Percentiles rank a stretch among this genome's conserved stretches.
phyloP scores from a whole-genome alignment of 208 protist species.

The Trypanosoma platydactyli region DNA sequence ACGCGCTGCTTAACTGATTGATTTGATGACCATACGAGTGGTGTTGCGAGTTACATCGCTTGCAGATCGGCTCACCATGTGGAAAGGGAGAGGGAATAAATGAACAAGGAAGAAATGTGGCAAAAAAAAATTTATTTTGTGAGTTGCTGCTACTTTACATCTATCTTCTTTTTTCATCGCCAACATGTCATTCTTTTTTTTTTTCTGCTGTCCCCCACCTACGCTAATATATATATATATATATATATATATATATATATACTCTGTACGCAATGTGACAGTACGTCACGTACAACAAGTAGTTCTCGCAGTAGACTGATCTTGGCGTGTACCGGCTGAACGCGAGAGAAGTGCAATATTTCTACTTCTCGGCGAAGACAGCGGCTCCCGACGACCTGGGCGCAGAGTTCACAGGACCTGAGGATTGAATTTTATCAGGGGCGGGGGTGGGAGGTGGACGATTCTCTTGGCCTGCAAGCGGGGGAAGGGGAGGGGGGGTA shows the following conservation, averaged over 20 bases:
- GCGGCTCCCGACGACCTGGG: neutral
- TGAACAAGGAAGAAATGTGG: neutral
- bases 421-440: neutral
- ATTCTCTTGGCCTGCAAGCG: neutral
- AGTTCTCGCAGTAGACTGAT: constrained; percentile 23
- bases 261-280: neutral
- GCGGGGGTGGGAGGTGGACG: neutral
- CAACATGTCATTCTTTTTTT: constrained; percentile 3
- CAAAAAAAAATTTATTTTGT: neutral
- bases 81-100: no score
- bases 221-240: neutral
- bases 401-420: neutral
- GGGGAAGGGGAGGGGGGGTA: neutral
- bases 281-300: constrained; percentile 26
- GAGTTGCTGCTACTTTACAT: neutral
- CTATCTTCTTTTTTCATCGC: constrained; percentile 1
- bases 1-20: constrained; percentile 16
- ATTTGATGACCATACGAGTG: neutral
- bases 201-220: neutral
- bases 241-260: constrained; percentile 11
- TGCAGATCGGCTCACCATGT: no score
- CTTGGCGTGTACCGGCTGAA: neutral
- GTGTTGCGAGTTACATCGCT: neutral
- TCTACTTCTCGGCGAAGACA: constrained; percentile 5
- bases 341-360: neutral